Conservation (phyloP, 192 early-diverging fungal genomes). For the Backusella liffmaniae region DNA sequence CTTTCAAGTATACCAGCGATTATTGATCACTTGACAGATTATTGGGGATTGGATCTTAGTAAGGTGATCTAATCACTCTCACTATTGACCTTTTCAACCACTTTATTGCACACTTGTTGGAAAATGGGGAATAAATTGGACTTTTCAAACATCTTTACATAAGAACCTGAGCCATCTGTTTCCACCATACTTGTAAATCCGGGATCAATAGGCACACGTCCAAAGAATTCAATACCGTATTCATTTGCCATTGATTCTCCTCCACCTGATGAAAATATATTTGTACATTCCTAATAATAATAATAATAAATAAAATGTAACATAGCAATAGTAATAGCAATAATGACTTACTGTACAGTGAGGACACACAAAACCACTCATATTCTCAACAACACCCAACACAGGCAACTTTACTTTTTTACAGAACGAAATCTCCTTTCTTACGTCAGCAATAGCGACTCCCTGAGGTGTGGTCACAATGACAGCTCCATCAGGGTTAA, state of each 20-base stretch:
- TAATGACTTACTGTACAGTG: conserved; percentile 61
- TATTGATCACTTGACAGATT: conserved; percentile 71
- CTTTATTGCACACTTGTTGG: conserved; percentile 43
- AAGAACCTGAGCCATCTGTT: conserved; percentile 34
- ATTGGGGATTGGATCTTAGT: conserved; percentile 37
- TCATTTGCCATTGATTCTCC: conserved; percentile 88
- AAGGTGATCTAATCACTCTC: not conserved
- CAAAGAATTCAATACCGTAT: conserved; percentile 83
- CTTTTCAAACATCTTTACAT: conserved; percentile 46
- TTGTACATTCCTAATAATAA: conserved; percentile 69
- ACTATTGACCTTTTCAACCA: conserved; percentile 26
- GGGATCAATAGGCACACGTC: conserved; percentile 91
- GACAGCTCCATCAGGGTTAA: conserved; percentile 82
- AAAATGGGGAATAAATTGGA: conserved; percentile 57
- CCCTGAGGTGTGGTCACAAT: conserved; percentile 96
- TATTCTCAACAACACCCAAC: conserved; percentile 93
- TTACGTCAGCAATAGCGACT: conserved; percentile 82
- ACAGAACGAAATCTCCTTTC: conserved; percentile 96
- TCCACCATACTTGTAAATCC: conserved; percentile 66
- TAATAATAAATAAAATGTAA: conserved; percentile 54
- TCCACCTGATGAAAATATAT: conserved; percentile 93
- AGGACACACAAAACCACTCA: conserved; percentile 95
- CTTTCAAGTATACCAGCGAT: conserved; percentile 75
- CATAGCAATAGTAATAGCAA: conserved; percentile 22
- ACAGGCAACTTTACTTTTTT: conserved; percentile 80